Evolutionary conservation across 306 rosid species (phyloP).

Genomic region (Vicia sativa): DNA sequence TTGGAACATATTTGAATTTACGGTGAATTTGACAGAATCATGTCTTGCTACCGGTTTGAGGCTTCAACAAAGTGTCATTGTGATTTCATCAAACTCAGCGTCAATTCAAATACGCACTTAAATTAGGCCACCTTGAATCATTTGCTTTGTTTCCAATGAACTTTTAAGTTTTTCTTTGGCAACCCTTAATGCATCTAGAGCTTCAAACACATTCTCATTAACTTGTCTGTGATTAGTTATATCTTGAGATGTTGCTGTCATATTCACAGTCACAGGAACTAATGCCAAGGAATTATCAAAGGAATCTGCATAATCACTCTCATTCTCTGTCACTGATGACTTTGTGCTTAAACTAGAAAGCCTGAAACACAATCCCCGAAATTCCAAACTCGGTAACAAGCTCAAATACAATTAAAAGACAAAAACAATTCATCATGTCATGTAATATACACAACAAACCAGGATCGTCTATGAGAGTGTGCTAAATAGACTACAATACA

Average conservation of each 20-base stretch:
- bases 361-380: conserved; percentile 44
- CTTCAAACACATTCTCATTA: conserved; percentile 52
- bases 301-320: conserved; percentile 40
- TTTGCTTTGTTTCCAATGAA: conserved; percentile 51
- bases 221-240: conserved; percentile 49
- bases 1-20: neutral
- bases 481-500: too few relatives aligned
- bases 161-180: conserved; percentile 56
- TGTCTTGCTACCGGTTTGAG: neutral
- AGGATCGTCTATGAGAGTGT: too few relatives aligned
- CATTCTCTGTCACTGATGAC: conserved; percentile 48
- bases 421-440: neutral
- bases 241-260: conserved; percentile 43
- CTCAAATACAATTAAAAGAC: neutral
- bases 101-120: neutral
- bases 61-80: too few relatives aligned
- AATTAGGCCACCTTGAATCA: conserved; percentile 51
- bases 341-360: conserved; percentile 41
- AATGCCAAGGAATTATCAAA: conserved; percentile 55
- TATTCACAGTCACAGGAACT: conserved; percentile 53
- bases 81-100: neutral
- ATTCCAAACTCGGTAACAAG: conserved; percentile 19
- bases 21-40: neutral
- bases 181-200: conserved; percentile 54
- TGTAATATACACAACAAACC: too few relatives aligned